A percentile compares a stretch with the other conserved stretches of the same genome.
These are phyloP conservation scores for Pseudocercospora fuligena DNA, from an alignment of 2,329 filamentous ascomycete genomes.

Conservation along the genomic window DNA sequence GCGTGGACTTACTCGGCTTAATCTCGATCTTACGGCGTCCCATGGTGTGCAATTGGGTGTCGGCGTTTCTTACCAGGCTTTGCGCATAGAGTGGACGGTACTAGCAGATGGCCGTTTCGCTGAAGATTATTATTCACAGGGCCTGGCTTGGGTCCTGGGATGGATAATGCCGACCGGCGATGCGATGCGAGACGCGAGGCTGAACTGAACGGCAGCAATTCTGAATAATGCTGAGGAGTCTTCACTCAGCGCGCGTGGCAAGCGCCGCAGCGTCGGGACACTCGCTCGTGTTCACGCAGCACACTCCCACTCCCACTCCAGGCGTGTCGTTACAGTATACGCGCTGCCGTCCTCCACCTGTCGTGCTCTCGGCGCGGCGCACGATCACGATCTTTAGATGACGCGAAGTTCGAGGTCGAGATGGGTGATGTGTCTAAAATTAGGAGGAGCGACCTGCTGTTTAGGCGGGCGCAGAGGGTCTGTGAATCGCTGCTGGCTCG, in stretches of 20 bases:
- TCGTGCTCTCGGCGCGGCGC: neutral
- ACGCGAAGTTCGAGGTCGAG: neutral
- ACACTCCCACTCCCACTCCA: too few species aligned
- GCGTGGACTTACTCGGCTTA: conserved; percentile 61
- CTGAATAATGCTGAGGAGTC: neutral
- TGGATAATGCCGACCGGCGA: too few species aligned
- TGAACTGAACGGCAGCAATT: neutral
- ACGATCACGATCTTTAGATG: conserved; percentile 6
- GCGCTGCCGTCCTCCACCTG: neutral
- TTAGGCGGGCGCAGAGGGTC: neutral
- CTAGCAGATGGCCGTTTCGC: neutral
- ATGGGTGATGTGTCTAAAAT: neutral
- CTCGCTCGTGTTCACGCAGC: neutral
- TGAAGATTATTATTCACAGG: neutral
- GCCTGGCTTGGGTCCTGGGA: neutral
- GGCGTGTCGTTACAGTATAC: neutral
- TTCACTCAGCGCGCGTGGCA: conserved; percentile 1
- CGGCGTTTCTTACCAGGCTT: conserved; percentile 18
- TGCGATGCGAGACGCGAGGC: neutral
- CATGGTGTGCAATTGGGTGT: conserved; percentile 60
- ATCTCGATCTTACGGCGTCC: conserved; percentile 99
- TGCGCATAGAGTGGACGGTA: neutral
- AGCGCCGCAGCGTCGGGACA: neutral
- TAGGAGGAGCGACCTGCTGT: neutral
- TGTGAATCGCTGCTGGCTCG: neutral